phyloP scores from a whole-genome alignment of 2,329 filamentous ascomycete genomes.

The Trichoderma atroviride region DNA sequence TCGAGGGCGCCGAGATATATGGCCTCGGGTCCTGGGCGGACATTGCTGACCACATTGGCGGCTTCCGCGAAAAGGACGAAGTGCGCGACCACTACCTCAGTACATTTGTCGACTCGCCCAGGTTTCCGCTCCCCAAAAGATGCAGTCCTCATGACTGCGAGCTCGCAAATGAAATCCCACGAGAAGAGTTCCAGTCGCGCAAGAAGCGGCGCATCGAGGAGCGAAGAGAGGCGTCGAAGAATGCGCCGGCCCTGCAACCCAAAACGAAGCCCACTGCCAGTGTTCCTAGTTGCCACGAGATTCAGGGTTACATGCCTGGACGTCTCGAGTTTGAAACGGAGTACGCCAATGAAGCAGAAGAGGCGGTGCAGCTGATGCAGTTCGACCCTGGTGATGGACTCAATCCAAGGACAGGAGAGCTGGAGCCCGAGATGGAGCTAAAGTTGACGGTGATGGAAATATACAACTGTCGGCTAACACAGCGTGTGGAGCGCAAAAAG shows the following conservation, averaged over 20 bases:
- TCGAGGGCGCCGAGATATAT: conserved; percentile 95
- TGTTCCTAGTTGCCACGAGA: conserved; percentile 94
- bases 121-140: conserved; percentile 83
- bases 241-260: conserved; percentile 77
- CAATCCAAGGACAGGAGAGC: conserved; percentile 78
- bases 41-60: conserved; percentile 96
- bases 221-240: conserved; percentile 83
- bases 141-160: conserved; percentile 81
- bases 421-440: conserved; percentile 94
- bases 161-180: conserved; percentile 76
- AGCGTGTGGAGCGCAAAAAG: conserved; percentile 91
- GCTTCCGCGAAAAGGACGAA: conserved; percentile 91
- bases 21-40: conserved; percentile 97
- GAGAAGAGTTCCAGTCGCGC: conserved; percentile 88
- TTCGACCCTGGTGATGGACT: conserved; percentile 95
- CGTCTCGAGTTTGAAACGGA: conserved; percentile 97
- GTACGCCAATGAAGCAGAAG: conserved; percentile 96
- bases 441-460: conserved; percentile 99
- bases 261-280: conserved; percentile 96
- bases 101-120: conserved; percentile 80
- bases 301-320: conserved; percentile 98
- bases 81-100: conserved; percentile 91
- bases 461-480: conserved; percentile 89
- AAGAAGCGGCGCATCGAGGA: conserved; percentile 95
- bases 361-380: conserved; percentile 96